Conservation (phyloP, 768 basidiomycete genomes). For the Tricholoma hemisulphureum region DNA sequence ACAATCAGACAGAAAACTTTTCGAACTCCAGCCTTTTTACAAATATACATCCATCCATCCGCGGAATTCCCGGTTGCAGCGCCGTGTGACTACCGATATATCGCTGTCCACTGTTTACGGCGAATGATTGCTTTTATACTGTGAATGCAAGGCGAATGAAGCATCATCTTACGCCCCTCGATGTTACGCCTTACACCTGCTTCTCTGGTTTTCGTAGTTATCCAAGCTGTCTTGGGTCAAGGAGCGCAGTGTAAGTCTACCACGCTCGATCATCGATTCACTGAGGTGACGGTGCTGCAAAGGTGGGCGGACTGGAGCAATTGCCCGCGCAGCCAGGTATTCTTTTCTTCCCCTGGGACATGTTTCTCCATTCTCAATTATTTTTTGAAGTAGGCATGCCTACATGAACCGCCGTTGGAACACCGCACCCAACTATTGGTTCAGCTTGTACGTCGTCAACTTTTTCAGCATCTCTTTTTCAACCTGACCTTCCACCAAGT, state of each 20-base stretch:
- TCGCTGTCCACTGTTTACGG: too few relatives aligned
- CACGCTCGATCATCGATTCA: background rate
- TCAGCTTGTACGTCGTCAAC: constrained; percentile 46
- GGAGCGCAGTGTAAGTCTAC: background rate
- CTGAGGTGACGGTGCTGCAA: constrained; percentile 17
- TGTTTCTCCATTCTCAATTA: background rate
- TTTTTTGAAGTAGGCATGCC: constrained; percentile 8
- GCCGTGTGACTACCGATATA: too few relatives aligned
- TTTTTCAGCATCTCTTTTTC: background rate
- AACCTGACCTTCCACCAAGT: constrained; percentile 23
- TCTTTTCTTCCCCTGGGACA: background rate
- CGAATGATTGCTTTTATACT: too few relatives aligned
- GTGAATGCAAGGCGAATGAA: too few relatives aligned
- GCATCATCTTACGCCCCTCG: background rate
- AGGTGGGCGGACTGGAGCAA: constrained; percentile 42
- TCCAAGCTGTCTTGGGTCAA: background rate
- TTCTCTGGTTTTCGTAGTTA: background rate
- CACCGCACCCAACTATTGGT: constrained; percentile 46
- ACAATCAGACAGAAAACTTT: too few relatives aligned
- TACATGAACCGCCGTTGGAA: constrained; percentile 32
- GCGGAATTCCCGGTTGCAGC: too few relatives aligned
- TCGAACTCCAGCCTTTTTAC: too few relatives aligned
- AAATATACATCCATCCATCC: too few relatives aligned
- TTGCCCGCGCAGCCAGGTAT: constrained; percentile 42
- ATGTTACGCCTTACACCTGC: background rate